Base-by-base conservation (phyloP, 2,329 filamentous ascomycete species). In the Talaromyces sp. region DNA sequence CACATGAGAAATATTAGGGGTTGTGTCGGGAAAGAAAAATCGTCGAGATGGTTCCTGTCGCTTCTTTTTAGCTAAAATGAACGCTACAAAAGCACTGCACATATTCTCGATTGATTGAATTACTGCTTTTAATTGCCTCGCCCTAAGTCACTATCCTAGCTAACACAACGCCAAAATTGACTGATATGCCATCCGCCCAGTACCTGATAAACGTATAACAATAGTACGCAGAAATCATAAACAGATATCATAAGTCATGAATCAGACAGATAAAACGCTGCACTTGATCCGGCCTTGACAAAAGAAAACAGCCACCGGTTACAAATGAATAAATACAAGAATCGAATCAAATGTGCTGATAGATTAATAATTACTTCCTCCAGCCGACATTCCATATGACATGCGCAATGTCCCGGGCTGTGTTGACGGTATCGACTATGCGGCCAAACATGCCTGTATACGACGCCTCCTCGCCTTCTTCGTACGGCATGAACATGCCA, bases 401-500 rank as follows among this genome's bases (percentile, higher is more conserved):
- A 74, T 88, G 85, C 7, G 85, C 86, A 68, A 89, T 89, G 69
- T 89, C 86, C 65, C 82, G 81, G 43, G 86, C 86, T 1, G 86
- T 89, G 71, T 89, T 88, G 66, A 88, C 84, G 6, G 91, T 94
- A 79, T 96, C 91, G 74, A 93, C 87, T 59, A 96, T 88, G 71
- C 89, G 88, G 67, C 91, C 90, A 73, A 96, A 86, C 63, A 96
- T 83, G 56, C 90, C 89, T 60, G 84, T 82, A 72, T 81, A 86
- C 67, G 83, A 78, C 8, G 80, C 78, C 13, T 59, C 56, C 69
- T 92, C 90, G 66, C 87, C 87, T 70, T 93, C 90, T 70, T 93
- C 90, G 70, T 89, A 90, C 8, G 92, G 91, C 90, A 96, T 93
- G 72, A 96, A 90, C 91, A 96, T 96, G 70, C 92, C 93, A 45